Evolutionary conservation across 306 rosid genomes (phyloP).

Genomic region (Hylodesmum podocarpum): DNA sequence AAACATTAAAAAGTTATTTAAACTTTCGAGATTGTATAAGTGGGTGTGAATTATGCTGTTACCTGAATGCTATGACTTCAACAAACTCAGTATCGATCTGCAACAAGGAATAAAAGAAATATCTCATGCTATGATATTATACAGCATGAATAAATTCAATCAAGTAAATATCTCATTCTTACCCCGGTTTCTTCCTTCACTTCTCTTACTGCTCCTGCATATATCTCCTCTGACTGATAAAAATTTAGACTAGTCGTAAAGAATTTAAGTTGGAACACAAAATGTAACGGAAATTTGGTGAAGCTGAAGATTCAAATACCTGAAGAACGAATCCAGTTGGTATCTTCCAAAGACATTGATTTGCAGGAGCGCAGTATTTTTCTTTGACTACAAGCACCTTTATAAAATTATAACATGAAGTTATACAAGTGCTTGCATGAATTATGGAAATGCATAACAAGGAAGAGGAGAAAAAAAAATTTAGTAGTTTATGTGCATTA

Average conservation of each 20-base stretch:
- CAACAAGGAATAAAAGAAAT: conserved; percentile 22
- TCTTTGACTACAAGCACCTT: conserved; percentile 92
- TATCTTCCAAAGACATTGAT: conserved; percentile 70
- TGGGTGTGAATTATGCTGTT: neutral
- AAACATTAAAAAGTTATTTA: neutral
- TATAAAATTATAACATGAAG: neutral
- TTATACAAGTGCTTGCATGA: neutral
- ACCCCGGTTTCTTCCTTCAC: conserved; percentile 93
- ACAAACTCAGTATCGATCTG: conserved; percentile 86
- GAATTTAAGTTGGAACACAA: neutral
- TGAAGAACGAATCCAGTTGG: conserved; percentile 82
- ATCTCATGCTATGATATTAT: neutral
- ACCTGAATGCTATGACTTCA: conserved; percentile 95
- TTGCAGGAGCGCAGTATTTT: conserved; percentile 53
- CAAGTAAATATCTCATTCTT: conserved; percentile 10
- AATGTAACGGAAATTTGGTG: neutral
- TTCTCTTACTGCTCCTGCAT: conserved; percentile 77
- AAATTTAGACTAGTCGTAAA: conserved; percentile 8
- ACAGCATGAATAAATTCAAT: neutral
- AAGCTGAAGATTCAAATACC: conserved; percentile 41
- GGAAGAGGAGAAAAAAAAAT: neutral
- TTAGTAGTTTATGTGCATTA: neutral
- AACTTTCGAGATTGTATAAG: neutral
- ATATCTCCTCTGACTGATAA: conserved; percentile 76
- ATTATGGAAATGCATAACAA: neutral